Base-by-base conservation (phyloP, 169 alveolate genomes). In the Plasmodium yoelii region DNA sequence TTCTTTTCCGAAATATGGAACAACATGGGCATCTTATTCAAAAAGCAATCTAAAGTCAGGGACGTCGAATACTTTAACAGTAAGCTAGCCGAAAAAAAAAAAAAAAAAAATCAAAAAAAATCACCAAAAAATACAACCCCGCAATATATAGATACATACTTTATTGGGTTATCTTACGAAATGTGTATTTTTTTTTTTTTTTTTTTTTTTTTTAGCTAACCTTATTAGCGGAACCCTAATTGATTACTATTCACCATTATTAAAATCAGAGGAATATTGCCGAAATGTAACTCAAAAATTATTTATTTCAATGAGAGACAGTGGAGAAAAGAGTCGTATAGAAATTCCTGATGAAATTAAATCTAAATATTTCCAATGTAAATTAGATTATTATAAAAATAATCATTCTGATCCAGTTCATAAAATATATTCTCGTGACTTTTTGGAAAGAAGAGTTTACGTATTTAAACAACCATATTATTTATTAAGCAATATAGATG, bases 381-480 rank as follows among this genome's bases (percentile, higher is more conserved):
- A 77, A 61, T 9, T 63, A 12, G 47, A 77, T 51, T 77, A 77
- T 47, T 77, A 77, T 56, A 77, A 49, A 53, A 64, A 64, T 49
- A 7, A 77, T 34, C 77, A 63, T 22, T 39, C 55, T 3, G 88
- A 77, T 10, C 19, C 51, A 42, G 57, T 59, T 24, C 88, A 77
- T 46, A 51, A 42, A 77, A 63, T 77, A 24, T 47, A 77, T 26
- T 49, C 77, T 5, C 24, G 68, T 42, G 77, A 63, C 13, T 64
- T 77, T 67, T 42, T 77, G 1, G 68, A 77, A 5, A n/a, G 12
- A 0, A 77, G 5, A 13, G 88, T 77, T 0, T 77, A 64, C 39
- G 88, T 77, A 9, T 42, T 77, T 34, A 77, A 77, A 46, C 88
- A 77, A 22, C 88, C 88, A 26, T 77, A 77, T 24, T 77, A 77